Base-by-base conservation (phyloP, 371 early-diverging fungal species). In the Rhizopus arrhizus region DNA sequence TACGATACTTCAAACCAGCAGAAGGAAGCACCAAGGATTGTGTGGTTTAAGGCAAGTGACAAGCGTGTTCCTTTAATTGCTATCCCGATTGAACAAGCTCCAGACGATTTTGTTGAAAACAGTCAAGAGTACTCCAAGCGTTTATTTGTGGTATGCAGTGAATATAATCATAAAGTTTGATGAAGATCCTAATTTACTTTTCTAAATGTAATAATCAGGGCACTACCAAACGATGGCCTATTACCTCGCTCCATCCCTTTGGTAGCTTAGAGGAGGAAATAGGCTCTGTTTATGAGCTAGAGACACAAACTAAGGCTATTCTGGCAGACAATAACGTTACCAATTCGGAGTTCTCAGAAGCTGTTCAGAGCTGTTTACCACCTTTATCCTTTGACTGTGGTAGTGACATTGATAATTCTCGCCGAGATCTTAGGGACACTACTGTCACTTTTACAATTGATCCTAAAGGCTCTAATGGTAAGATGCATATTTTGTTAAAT, bases 31-130 rank as follows among this genome's bases (percentile, higher is more conserved):
- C 61, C 52, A 16, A 42, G 31, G 22, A 65, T 61, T 46, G 62
- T 59, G 9, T 41, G 52, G 28, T 92, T 93, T 81, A 86, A 84
- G 70, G 91, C 94, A 11, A 85, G 84, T n/a, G 92, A 92, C 69
- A 82, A 84, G 48, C 87, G 91, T 5, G 82, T 89, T 4, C 94
- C 93, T 2, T 75, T 86, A 52, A 84, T 94, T 64, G 80, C 85
- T 9, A 85, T 94, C 42, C 86, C 89, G 0, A 72, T 79, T 32
- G 85, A 85, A 54, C 75, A 89, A 41, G 88, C 86, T 0, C 86
- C 89, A 7, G 57, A 54, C 0, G 85, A 89, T 42, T 87, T 88
- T 69, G 76, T 89, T 8, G 77, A 85, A 11, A 72, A 84, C 16
- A 89, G 85, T 45, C 62, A 74, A 7, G 61, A 72, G 1, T 87